A percentile compares a stretch with the other conserved stretches of the same genome.
Evolutionary conservation across 163 green algal genomes (phyloP).

Genomic region (Chlamydomonas reinhardtii): DNA sequence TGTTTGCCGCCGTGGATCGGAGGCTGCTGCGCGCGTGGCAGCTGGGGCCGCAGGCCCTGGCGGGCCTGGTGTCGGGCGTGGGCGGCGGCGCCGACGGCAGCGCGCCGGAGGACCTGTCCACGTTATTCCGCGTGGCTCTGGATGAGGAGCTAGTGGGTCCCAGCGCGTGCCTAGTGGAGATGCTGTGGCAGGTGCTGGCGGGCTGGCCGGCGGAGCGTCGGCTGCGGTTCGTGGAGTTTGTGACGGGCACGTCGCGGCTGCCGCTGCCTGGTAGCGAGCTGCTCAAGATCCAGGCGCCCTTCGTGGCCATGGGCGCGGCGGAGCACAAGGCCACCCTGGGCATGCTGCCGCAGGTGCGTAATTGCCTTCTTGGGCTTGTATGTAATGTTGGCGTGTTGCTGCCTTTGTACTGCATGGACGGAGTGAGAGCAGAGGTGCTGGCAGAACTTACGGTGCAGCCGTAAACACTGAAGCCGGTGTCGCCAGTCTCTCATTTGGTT

Average conservation of each 20-base stretch:
- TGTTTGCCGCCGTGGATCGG: slow-evolving; percentile 42
- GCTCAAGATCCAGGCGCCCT: slow-evolving; percentile 70
- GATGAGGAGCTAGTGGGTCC: slow-evolving; percentile 61
- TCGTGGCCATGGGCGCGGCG: slow-evolving; percentile 61
- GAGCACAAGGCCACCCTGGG: slow-evolving; percentile 60
- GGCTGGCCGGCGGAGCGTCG: slow-evolving; percentile 51
- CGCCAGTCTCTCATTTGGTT: too few species aligned
- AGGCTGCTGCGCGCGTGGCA: slow-evolving; percentile 51
- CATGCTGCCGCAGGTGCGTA: slow-evolving; percentile 70
- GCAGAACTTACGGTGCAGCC: too few species aligned
- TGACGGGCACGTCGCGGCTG: slow-evolving; percentile 68
- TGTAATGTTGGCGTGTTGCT: too few species aligned
- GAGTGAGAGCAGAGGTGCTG: too few species aligned
- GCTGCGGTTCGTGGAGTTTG: slow-evolving; percentile 69
- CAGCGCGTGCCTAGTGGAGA: slow-evolving; percentile 38
- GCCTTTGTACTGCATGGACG: too few species aligned
- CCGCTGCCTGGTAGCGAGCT: slow-evolving; percentile 68
- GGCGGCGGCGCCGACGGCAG: neutral
- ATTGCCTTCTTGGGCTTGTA: too few species aligned
- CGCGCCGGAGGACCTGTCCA: slow-evolving; percentile 45
- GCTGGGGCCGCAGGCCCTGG: slow-evolving; percentile 51
- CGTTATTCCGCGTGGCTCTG: slow-evolving; percentile 63
- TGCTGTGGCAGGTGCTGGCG: slow-evolving; percentile 66
- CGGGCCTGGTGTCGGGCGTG: slow-evolving; percentile 35
- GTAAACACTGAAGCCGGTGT: too few species aligned